phyloP scores from a whole-genome alignment of 169 alveolate species.

The Cryptosporidium meleagridis region DNA sequence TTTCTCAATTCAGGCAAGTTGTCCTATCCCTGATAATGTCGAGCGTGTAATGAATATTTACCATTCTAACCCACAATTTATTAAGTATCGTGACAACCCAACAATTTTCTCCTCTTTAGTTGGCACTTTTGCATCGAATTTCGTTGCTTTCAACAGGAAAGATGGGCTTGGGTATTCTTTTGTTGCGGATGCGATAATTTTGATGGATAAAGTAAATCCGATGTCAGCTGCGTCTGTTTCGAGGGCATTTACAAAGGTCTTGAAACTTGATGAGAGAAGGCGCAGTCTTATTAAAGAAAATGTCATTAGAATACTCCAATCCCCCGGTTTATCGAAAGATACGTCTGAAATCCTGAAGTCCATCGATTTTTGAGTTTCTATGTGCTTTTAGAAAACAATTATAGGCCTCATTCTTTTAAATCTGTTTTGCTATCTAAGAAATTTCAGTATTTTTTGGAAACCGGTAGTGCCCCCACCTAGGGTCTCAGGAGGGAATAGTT shows the following conservation, averaged over 20 bases:
- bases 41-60: slow-evolving; percentile 40
- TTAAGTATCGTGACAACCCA: slow-evolving; percentile 33
- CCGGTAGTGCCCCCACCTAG: too few relatives aligned
- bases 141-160: slow-evolving; percentile 81
- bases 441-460: not conserved
- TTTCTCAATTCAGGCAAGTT: slow-evolving; percentile 30
- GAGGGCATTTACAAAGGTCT: slow-evolving; percentile 46
- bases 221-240: slow-evolving; percentile 80
- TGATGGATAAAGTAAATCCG: slow-evolving; percentile 83
- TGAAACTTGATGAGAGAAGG: slow-evolving; percentile 40
- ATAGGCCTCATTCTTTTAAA: not conserved
- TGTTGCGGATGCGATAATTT: slow-evolving; percentile 83
- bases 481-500: too few relatives aligned
- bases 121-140: slow-evolving; percentile 82
- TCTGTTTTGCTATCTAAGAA: not conserved
- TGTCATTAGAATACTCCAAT: slow-evolving; percentile 18
- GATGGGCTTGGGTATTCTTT: slow-evolving; percentile 87
- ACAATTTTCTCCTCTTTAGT: slow-evolving; percentile 66
- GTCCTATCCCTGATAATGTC: slow-evolving; percentile 37
- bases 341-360: slow-evolving; percentile 52
- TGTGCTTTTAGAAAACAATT: not conserved
- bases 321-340: slow-evolving; percentile 57
- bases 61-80: slow-evolving; percentile 49
- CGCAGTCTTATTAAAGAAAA: slow-evolving; percentile 3
- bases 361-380: slow-evolving; percentile 12